phyloP scores from a whole-genome alignment of 2,329 filamentous ascomycete species.

The Fusarium chlamydosporum region DNA sequence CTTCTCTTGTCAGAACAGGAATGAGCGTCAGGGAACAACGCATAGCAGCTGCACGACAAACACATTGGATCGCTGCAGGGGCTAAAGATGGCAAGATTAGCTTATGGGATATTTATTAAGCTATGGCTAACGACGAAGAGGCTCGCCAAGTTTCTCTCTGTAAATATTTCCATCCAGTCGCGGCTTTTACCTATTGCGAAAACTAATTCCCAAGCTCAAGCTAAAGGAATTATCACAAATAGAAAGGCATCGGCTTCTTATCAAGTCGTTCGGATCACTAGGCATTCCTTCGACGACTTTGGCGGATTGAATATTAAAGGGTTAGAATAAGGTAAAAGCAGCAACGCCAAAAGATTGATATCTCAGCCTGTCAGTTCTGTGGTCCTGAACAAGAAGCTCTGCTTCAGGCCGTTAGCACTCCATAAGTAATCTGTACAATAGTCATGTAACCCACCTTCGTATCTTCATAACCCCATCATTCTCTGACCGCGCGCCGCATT shows the following conservation, averaged over 20 bases:
- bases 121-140: not conserved
- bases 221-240: not conserved
- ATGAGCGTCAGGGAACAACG: slow-evolving; percentile 72
- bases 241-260: not conserved
- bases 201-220: not conserved
- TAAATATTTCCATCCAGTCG: not conserved
- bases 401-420: not conserved
- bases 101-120: slow-evolving; percentile 91
- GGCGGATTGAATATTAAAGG: not conserved
- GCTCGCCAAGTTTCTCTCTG: not conserved
- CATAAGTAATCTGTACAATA: not conserved
- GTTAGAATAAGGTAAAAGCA: not conserved
- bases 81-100: slow-evolving; percentile 96
- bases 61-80: slow-evolving; percentile 91
- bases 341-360: not conserved
- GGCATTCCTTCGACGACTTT: not conserved
- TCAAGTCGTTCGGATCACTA: not conserved
- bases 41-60: slow-evolving; percentile 73
- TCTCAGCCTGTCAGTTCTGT: not conserved
- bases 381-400: not conserved
- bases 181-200: not conserved
- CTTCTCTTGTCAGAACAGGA: slow-evolving; percentile 19
- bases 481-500: slow-evolving; percentile 31
- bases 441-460: slow-evolving; percentile 10
- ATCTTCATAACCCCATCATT: slow-evolving; percentile 16